Evolutionary conservation across 2,329 filamentous ascomycete genomes (phyloP), one percentile per base, ranked within the genome.

Genomic region (Trichophyton verrucosum): DNA sequence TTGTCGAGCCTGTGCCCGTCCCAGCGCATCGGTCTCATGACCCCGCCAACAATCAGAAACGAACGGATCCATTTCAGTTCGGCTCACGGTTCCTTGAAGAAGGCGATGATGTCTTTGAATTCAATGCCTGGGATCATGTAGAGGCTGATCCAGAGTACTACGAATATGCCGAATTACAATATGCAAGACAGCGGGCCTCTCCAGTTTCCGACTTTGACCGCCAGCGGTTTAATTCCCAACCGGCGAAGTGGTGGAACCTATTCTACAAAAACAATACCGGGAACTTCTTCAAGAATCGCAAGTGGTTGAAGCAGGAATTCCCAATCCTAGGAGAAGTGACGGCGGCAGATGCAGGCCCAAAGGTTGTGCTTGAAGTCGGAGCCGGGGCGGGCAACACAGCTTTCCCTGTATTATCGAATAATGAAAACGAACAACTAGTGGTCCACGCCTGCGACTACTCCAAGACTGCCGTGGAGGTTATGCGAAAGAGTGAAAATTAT

Each of bases 61-160:
- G 90, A 68, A 88, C 78, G 71, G 91, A 96, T 71, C 94, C 94
- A 17, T 99, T 97, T 75, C 87, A 95, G 75, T 99, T 99, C 74
- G 94, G 94, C 63, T 94, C 89, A 56, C 89, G 92, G 62, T 88
- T 83, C 69, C 83, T 99, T 58, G 85, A 88, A 68, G 81, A 92
- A 73, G 84, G 85, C 70, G 91, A 96, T 76, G 82, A 97, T 72
- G 89, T 95, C 69, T 99, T 92, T 76, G 88, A 95, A 73, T 96
- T 94, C 83, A 99, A 99, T 74, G 94, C 94, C 42, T 99, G 94
- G 94, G 94, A 99, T 73, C 92, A 99, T 73, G 94, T 97, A 71
- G 87, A 92, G 75, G 91, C 91, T 72, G 92, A 97, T 76, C 85
- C 89, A 67, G 81, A 86, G 46, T 97, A 96, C 80, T 86, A 87